Percentiles rank a stretch among this genome's conserved stretches.
These are phyloP conservation scores for Didymella pomorum DNA, from an alignment of 2,329 filamentous ascomycete species.

Conservation along the genomic window DNA sequence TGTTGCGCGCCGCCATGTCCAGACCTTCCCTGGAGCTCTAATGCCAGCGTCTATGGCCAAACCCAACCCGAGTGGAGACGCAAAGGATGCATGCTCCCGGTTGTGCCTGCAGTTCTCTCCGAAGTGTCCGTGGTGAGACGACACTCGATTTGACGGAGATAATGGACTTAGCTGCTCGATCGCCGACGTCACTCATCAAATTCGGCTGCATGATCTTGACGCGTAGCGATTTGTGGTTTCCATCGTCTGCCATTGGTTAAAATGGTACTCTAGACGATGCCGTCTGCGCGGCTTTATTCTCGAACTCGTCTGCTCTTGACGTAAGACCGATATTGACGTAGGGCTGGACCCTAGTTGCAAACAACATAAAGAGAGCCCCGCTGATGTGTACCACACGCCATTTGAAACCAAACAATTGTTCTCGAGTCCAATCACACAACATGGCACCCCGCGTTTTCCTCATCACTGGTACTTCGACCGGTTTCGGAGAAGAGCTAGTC, in stretches of 20 bases:
- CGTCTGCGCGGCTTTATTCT: background rate
- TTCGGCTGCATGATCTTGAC: background rate
- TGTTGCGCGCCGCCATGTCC: background rate
- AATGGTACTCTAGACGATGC: background rate
- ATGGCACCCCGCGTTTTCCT: constrained; percentile 58
- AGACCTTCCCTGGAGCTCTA: background rate
- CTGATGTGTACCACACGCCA: background rate
- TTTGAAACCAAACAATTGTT: background rate
- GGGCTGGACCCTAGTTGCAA: constrained; percentile 1
- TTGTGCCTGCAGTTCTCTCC: background rate
- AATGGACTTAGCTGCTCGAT: constrained; percentile 3
- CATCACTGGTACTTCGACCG: constrained; percentile 58
- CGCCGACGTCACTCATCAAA: background rate
- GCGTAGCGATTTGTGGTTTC: background rate
- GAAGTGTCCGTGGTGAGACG: background rate
- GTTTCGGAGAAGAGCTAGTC: constrained; percentile 56
- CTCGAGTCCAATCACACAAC: constrained; percentile 1
- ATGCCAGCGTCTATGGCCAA: background rate
- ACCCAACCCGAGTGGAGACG: background rate
- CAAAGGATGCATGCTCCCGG: background rate
- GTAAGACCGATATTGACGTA: constrained; percentile 12
- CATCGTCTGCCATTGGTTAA: constrained; percentile 2
- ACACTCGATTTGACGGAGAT: constrained; percentile 2
- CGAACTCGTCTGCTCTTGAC: constrained; percentile 1
- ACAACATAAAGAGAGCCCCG: constrained; percentile 8